Evolutionary conservation across 345 rosid genomes (phyloP), one percentile per base, ranked within the genome.

Genomic region (Orychophragmus violaceus): DNA sequence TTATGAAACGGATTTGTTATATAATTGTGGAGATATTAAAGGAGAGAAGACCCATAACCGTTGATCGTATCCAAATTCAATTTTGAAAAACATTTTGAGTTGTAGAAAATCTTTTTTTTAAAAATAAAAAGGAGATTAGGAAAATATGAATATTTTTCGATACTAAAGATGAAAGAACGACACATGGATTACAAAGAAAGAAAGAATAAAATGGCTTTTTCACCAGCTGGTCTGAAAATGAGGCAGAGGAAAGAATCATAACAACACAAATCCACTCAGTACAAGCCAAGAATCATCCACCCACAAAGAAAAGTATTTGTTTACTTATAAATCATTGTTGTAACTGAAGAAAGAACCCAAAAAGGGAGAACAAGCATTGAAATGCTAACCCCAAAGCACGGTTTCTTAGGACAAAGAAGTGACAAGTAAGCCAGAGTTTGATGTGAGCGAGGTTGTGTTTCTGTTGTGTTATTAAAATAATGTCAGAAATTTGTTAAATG

Each of bases 171-270:
- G 56, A 21, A 21, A 11, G 23, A 28, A 22, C 5, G 76, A 72
- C 76, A 65, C 76, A 11, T 65, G 76, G 71, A 58, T 21, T 30
- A 11, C 25, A 27, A 51, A 44, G 33, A 22, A 23, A 49, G 66
- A 74, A 52, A 53, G 45, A 52, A 59, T 57, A 54, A 52, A 59
- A 74, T 2, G 24, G 25, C 13, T 59, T 64, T 19, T 59, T 5
- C 0, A 74, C 23, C 77, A 74, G 77, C 52, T 74, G 73, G 77
- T 67, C 51, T 33, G 72, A 67, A 74, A 66, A 60, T 33, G 59
- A 74, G 77, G 63, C 73, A 53, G 50, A 61, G n/a, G n/a, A n/a
- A n/a, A n/a, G 73, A 53, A 66, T 66, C 62, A 58, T 28, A 29
- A 58, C 49, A 29, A 58, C 49, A 72, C 23, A 66, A 62, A 48